These are phyloP conservation scores for Gossypium arboreum DNA, from an alignment of 345 rosid species.

Conservation along the genomic window DNA sequence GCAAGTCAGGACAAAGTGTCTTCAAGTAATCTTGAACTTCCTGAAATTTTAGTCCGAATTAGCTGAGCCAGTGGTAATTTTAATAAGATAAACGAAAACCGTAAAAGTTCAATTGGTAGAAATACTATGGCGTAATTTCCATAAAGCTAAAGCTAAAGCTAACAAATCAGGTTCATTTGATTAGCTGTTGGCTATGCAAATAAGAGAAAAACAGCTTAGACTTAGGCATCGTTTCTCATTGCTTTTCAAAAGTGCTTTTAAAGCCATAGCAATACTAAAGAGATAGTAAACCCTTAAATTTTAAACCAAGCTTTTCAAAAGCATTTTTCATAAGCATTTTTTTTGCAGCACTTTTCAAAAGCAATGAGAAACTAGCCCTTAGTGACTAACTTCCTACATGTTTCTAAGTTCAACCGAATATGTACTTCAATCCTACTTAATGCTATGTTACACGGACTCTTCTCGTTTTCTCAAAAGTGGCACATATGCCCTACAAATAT, in stretches of 20 bases:
- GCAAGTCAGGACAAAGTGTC: constrained; percentile 86
- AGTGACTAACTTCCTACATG: neutral
- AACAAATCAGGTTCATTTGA: neutral
- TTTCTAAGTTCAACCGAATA: neutral
- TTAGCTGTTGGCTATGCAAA: neutral
- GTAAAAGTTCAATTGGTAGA: neutral
- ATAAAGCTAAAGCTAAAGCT: neutral
- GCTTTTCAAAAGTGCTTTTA: no score
- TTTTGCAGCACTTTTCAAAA: no score
- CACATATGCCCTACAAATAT: neutral
- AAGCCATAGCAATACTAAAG: no score
- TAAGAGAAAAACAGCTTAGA: neutral
- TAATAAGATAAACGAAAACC: neutral
- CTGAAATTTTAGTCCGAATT: constrained; percentile 30
- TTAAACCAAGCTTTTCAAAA: no score
- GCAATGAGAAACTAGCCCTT: no score
- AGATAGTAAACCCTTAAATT: no score
- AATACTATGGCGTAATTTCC: neutral
- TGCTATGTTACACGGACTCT: neutral
- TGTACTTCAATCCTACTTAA: neutral
- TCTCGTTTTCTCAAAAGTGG: neutral
- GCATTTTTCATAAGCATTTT: no score
- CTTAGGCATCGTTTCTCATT: neutral
- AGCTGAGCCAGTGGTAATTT: neutral
- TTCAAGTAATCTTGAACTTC: constrained; percentile 95